phyloP scores from a whole-genome alignment of 192 early-diverging fungal species.

The Umbelopsis vinacea region DNA sequence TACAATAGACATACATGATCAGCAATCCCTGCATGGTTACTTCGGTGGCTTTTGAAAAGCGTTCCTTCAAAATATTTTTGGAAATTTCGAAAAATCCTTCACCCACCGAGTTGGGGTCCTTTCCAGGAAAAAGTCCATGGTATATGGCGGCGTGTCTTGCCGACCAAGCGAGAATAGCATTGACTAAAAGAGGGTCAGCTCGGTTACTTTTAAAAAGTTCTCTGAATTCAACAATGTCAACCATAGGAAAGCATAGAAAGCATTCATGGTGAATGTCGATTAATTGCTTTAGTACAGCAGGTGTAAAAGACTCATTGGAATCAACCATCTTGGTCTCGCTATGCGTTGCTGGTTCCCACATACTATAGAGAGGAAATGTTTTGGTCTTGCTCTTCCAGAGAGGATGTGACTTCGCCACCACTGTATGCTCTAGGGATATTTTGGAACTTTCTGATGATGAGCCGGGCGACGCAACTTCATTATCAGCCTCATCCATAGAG shows the following conservation, averaged over 20 bases:
- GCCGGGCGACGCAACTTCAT: neutral
- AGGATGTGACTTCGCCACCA: constrained; percentile 23
- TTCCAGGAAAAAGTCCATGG: constrained; percentile 27
- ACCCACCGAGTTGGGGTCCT: constrained; percentile 29
- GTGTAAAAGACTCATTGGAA: neutral
- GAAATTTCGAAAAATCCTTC: constrained; percentile 24
- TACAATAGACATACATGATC: constrained; percentile 32
- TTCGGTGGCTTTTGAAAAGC: constrained; percentile 12
- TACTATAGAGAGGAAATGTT: constrained; percentile 29
- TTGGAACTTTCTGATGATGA: neutral
- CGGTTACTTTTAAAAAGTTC: neutral
- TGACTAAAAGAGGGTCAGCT: constrained; percentile 22
- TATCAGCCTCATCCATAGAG: neutral
- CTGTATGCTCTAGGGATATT: neutral
- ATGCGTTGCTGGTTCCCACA: constrained; percentile 18
- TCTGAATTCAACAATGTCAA: constrained; percentile 16
- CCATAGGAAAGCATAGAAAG: constrained; percentile 24
- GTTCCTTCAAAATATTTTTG: constrained; percentile 21
- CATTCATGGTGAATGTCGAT: constrained; percentile 29
- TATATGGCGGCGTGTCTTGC: constrained; percentile 30
- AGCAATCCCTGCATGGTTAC: constrained; percentile 26
- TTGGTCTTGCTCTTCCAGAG: constrained; percentile 19
- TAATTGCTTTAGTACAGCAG: constrained; percentile 7
- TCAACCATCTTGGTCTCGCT: neutral
- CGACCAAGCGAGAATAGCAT: constrained; percentile 29